Evolutionary conservation across 2,329 filamentous ascomycete genomes (phyloP).

Genomic region (Intubia oerlemansii): DNA sequence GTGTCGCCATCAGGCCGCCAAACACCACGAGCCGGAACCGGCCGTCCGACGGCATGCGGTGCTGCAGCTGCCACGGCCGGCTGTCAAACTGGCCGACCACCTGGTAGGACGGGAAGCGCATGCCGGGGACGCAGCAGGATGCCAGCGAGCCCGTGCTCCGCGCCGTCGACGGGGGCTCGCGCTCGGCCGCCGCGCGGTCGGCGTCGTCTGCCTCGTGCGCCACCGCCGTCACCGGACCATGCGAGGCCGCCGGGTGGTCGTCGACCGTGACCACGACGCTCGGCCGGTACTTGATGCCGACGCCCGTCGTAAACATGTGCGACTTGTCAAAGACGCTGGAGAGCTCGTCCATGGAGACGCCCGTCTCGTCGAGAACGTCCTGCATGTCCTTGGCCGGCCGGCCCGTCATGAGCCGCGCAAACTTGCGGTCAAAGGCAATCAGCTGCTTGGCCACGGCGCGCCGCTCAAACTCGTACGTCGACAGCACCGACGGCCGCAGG

Average conservation of each 20-base stretch:
- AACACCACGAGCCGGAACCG: constrained; percentile 40
- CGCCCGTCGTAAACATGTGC: constrained; percentile 5
- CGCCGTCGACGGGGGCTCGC: too few species aligned
- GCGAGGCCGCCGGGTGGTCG: not conserved
- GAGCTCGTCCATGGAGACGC: constrained; percentile 35
- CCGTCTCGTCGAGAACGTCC: constrained; percentile 32
- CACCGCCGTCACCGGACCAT: too few species aligned
- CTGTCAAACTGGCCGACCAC: constrained; percentile 37
- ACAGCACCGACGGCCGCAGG: constrained; percentile 14
- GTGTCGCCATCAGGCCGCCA: constrained; percentile 14
- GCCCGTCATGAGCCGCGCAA: constrained; percentile 25
- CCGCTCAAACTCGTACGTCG: constrained; percentile 23
- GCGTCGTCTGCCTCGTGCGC: not conserved
- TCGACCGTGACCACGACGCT: constrained; percentile 2
- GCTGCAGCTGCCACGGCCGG: constrained; percentile 34
- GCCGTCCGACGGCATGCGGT: constrained; percentile 32
- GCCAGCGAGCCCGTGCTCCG: constrained; percentile 20
- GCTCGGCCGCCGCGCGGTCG: too few species aligned
- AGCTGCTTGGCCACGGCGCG: constrained; percentile 35
- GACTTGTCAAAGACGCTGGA: constrained; percentile 2
- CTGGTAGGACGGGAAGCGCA: constrained; percentile 35
- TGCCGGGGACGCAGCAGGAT: constrained; percentile 24
- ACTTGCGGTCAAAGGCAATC: constrained; percentile 30
- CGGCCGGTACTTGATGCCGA: constrained; percentile 3
- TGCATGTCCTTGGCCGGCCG: constrained; percentile 30